Conservation (phyloP, 2,329 filamentous ascomycete genomes). For the Fusarium vanettenii region DNA sequence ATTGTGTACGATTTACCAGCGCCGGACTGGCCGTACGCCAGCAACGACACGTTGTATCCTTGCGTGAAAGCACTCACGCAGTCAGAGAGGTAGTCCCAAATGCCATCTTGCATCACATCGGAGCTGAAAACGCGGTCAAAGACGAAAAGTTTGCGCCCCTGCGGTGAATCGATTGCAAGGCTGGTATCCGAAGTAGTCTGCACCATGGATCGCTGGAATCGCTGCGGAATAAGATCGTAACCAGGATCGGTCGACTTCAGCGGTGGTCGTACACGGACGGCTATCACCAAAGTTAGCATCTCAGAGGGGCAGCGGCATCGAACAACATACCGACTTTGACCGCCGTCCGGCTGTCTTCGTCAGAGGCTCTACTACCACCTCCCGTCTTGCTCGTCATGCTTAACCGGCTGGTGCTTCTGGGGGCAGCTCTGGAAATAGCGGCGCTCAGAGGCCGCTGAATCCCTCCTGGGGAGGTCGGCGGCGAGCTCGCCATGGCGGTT, state of each 20-base stretch:
- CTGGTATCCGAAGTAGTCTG: conserved; percentile 89
- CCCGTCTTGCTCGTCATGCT: conserved; percentile 84
- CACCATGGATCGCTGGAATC: conserved; percentile 93
- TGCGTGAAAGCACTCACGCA: conserved; percentile 91
- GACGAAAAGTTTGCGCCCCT: conserved; percentile 94
- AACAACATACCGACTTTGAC: conserved; percentile 91
- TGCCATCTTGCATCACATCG: conserved; percentile 84
- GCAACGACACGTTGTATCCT: conserved; percentile 97
- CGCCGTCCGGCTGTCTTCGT: conserved; percentile 89
- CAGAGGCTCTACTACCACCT: conserved; percentile 83
- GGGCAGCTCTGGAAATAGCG: conserved; percentile 79
- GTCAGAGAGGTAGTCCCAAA: conserved; percentile 95
- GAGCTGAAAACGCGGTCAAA: conserved; percentile 95
- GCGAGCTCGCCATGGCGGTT: conserved; percentile 72
- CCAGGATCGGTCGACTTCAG: conserved; percentile 87
- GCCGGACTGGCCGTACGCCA: conserved; percentile 97
- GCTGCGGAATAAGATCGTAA: conserved; percentile 93
- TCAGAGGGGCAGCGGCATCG: not conserved
- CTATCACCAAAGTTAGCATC: conserved; percentile 58
- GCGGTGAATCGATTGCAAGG: conserved; percentile 88
- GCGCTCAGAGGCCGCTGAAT: conserved; percentile 81
- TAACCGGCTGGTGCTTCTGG: conserved; percentile 83
- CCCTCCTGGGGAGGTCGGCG: conserved; percentile 73
- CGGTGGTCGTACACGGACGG: conserved; percentile 91
- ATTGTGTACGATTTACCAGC: conserved; percentile 99